A percentile compares a stretch with the other conserved stretches of the same genome.
These are phyloP conservation scores for Calocera viscosa DNA, from an alignment of 768 basidiomycete genomes.

Conservation along the genomic window DNA sequence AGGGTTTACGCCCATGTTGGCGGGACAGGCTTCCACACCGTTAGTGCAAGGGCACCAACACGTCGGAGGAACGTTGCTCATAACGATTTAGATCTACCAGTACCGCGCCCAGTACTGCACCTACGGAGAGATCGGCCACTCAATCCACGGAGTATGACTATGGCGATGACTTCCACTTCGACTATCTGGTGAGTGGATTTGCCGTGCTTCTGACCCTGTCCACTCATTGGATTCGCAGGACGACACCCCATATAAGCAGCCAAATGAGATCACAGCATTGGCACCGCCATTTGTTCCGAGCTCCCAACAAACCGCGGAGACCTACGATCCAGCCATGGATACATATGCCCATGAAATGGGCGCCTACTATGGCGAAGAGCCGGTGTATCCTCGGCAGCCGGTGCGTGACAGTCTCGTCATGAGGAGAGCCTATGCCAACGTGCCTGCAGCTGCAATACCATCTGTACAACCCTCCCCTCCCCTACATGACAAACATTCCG, in stretches of 20 bases:
- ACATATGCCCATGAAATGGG: constrained; percentile 9
- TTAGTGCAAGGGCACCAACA: neutral
- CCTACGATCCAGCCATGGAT: constrained; percentile 22
- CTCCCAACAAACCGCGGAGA: constrained; percentile 18
- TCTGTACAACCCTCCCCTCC: constrained; percentile 64
- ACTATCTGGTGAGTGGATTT: neutral
- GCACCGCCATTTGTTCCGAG: constrained; percentile 10
- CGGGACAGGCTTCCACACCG: constrained; percentile 18
- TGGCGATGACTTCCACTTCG: constrained; percentile 7
- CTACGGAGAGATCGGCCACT: constrained; percentile 14
- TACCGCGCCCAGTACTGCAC: neutral
- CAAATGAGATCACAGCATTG: neutral
- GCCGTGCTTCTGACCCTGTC: neutral
- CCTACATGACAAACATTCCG: constrained; percentile 41
- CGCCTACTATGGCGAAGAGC: constrained; percentile 1
- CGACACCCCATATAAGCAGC: neutral
- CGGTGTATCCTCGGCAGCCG: constrained; percentile 42
- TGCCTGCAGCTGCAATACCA: constrained; percentile 71
- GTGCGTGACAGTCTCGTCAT: constrained; percentile 30
- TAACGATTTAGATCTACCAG: neutral
- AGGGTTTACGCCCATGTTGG: constrained; percentile 22
- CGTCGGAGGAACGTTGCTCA: neutral
- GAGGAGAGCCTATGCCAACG: neutral
- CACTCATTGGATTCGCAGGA: neutral
- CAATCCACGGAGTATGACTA: constrained; percentile 9